phyloP scores from a whole-genome alignment of 163 green algal genomes.

The Trebouxiophyceae sp. region DNA sequence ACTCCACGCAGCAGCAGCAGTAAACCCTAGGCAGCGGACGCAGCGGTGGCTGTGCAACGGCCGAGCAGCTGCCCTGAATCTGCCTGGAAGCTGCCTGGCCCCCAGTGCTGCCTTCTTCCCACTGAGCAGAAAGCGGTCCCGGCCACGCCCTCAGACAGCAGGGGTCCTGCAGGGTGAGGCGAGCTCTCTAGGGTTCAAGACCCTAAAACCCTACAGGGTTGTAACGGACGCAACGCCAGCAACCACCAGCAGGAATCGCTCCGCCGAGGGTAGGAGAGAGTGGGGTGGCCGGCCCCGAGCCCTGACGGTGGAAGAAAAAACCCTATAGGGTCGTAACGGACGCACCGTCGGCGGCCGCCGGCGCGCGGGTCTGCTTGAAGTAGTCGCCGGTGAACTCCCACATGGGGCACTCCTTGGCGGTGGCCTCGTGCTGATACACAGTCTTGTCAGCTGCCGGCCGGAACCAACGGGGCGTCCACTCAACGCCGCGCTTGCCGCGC shows the following conservation, averaged over 20 bases:
- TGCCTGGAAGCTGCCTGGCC: too few relatives aligned
- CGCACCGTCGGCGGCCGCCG: conserved; percentile 2
- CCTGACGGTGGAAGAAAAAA: neutral
- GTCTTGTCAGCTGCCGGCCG: conserved; percentile 28
- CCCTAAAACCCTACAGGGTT: too few relatives aligned
- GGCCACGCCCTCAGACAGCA: too few relatives aligned
- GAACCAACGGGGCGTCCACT: conserved; percentile 87
- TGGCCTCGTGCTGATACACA: conserved; percentile 49
- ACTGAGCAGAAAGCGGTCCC: too few relatives aligned
- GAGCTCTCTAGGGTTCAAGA: too few relatives aligned
- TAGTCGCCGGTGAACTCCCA: conserved; percentile 54
- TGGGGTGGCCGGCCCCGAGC: too few relatives aligned
- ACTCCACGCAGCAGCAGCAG: neutral
- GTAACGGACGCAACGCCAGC: too few relatives aligned
- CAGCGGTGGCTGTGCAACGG: too few relatives aligned
- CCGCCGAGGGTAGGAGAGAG: neutral
- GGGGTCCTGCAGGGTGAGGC: too few relatives aligned
- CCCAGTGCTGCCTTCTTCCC: too few relatives aligned
- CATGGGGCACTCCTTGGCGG: conserved; percentile 50
- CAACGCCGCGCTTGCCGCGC: conserved; percentile 42
- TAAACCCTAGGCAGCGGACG: too few relatives aligned
- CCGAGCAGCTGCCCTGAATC: too few relatives aligned
- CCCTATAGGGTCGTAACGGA: neutral
- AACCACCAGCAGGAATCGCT: neutral
- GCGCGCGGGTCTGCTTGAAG: conserved; percentile 7